A percentile compares a stretch with the other conserved stretches of the same genome.
These are phyloP conservation scores for Penicillium sp. DNA, from an alignment of 2,329 filamentous ascomycete genomes.

Conservation along the genomic window DNA sequence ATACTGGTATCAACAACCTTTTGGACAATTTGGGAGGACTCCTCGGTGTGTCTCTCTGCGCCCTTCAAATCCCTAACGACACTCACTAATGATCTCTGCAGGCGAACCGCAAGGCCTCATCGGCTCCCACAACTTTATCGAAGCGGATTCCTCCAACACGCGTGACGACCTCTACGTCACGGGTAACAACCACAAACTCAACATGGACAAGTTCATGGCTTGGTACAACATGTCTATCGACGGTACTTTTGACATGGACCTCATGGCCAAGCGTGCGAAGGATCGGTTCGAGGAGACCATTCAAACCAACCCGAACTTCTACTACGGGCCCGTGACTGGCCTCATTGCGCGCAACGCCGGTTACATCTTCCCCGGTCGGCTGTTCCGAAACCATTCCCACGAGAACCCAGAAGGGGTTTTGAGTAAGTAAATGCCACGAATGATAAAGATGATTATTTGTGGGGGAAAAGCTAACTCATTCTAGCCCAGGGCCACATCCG, in stretches of 20 bases:
- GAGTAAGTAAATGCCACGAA: constrained; percentile 28
- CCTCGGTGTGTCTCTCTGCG: constrained; percentile 29
- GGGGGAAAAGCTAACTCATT: constrained; percentile 5
- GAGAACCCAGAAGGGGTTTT: constrained; percentile 41
- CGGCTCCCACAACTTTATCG: constrained; percentile 57
- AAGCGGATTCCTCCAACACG: constrained; percentile 54
- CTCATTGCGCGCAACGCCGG: constrained; percentile 51
- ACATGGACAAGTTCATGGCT: constrained; percentile 53
- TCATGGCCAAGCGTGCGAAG: constrained; percentile 45
- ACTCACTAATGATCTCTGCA: constrained; percentile 5
- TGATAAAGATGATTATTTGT: not conserved
- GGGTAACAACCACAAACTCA: constrained; percentile 52
- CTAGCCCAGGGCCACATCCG: constrained; percentile 44
- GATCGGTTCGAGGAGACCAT: constrained; percentile 50
- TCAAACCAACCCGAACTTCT: constrained; percentile 54
- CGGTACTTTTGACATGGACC: constrained; percentile 43
- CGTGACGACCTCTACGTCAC: constrained; percentile 54
- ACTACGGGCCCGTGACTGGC: constrained; percentile 54
- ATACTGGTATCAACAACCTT: constrained; percentile 40
- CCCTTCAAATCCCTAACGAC: not conserved
- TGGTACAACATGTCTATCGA: constrained; percentile 45
- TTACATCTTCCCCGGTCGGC: constrained; percentile 45
- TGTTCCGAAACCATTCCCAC: constrained; percentile 47
- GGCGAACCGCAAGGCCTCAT: constrained; percentile 49
- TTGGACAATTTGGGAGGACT: constrained; percentile 47